Conservation (phyloP, 2,329 filamentous ascomycete genomes). For the Cordyceps cicadae region DNA sequence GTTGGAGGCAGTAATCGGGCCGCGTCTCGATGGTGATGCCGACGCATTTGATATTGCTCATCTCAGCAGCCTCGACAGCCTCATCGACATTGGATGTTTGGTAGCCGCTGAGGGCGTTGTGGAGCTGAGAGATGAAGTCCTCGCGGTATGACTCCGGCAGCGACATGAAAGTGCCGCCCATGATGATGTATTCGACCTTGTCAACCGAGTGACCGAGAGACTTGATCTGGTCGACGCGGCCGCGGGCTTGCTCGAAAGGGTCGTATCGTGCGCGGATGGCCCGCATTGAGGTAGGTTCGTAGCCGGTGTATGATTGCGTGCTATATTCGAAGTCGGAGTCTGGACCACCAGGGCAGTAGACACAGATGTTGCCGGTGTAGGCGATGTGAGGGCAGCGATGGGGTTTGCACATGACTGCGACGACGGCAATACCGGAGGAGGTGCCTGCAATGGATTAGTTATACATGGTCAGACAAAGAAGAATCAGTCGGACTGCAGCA, state of each 20-base stretch:
- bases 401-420: conserved; percentile 99
- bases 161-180: conserved; percentile 99
- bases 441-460: conserved; percentile 52
- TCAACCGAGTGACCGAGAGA: conserved; percentile 93
- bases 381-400: conserved; percentile 96
- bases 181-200: conserved; percentile 99
- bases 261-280: conserved; percentile 96
- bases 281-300: conserved; percentile 97
- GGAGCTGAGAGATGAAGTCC: conserved; percentile 87
- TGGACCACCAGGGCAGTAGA: conserved; percentile 94
- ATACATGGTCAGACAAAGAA: background rate
- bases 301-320: conserved; percentile 96
- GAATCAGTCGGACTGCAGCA: background rate
- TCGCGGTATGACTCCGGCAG: conserved; percentile 81
- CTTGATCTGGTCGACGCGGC: conserved; percentile 93
- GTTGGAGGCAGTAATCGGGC: conserved; percentile 91
- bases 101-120: conserved; percentile 95
- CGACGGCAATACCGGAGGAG: conserved; percentile 92
- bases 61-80: conserved; percentile 85
- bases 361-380: conserved; percentile 97
- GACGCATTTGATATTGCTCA: conserved; percentile 96
- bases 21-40: conserved; percentile 97
- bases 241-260: conserved; percentile 93
- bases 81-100: conserved; percentile 92
- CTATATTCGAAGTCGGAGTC: conserved; percentile 99